These are phyloP conservation scores for Neurospora tetraspora DNA, from an alignment of 495 filamentous ascomycete genomes.

Conservation along the genomic window DNA sequence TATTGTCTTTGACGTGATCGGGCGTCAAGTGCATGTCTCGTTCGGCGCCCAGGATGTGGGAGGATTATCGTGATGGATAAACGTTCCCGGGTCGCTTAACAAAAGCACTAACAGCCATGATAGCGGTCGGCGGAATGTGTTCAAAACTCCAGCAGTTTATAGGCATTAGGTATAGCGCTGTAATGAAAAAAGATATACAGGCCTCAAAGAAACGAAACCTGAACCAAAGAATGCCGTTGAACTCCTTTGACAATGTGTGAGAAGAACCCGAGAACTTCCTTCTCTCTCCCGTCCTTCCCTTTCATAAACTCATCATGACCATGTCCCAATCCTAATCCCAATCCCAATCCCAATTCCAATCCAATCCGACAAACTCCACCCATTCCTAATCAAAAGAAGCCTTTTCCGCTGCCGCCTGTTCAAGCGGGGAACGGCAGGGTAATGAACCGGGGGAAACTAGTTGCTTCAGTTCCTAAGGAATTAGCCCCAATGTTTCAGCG, in stretches of 20 bases:
- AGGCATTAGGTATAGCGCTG: neutral
- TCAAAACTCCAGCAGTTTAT: neutral
- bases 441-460: constrained; percentile 6
- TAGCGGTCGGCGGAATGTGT: neutral
- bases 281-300: neutral
- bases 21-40: neutral
- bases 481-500: constrained; percentile 20
- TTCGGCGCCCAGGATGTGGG: neutral
- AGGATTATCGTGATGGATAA: neutral
- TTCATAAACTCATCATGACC: neutral
- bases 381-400: neutral
- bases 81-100: no score
- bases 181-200: neutral
- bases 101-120: neutral
- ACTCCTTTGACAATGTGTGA: neutral
- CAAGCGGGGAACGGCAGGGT: neutral
- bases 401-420: neutral
- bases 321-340: neutral
- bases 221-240: neutral
- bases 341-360: neutral
- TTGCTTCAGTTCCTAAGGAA: constrained; percentile 31
- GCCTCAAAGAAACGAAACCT: neutral
- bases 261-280: neutral
- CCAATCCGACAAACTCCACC: neutral
- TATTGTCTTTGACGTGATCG: neutral